phyloP scores from a whole-genome alignment of 805 yeast genomes.

The Vanderwaltozyma verrucispora region DNA sequence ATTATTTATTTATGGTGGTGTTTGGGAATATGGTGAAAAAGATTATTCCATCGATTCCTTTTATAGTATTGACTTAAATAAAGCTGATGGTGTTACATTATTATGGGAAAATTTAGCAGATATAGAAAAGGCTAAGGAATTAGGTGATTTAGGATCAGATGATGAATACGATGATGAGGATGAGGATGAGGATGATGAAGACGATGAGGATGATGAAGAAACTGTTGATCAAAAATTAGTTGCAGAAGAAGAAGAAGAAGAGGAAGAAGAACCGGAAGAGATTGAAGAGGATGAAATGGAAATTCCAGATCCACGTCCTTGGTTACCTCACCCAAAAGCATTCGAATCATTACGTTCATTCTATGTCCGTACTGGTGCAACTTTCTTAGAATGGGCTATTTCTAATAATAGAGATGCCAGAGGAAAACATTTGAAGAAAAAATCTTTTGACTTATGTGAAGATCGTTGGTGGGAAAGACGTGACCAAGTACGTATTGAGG shows the following conservation, averaged over 20 bases:
- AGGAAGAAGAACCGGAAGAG: slow-evolving; percentile 55
- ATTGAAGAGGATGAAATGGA: slow-evolving; percentile 52
- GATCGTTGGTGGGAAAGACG: slow-evolving; percentile 99
- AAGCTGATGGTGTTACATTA: slow-evolving; percentile 77
- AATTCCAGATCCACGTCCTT: slow-evolving; percentile 86
- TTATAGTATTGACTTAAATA: slow-evolving; percentile 76
- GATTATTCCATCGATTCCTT: slow-evolving; percentile 79
- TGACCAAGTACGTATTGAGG: slow-evolving; percentile 79
- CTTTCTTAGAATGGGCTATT: slow-evolving; percentile 87
- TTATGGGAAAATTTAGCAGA: slow-evolving; percentile 78
- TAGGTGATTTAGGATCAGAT: slow-evolving; percentile 49
- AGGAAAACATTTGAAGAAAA: slow-evolving; percentile 81
- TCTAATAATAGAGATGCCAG: slow-evolving; percentile 75
- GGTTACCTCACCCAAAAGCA: slow-evolving; percentile 95
- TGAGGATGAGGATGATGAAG: slow-evolving; percentile 62
- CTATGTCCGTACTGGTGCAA: slow-evolving; percentile 77
- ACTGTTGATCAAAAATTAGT: slow-evolving; percentile 34
- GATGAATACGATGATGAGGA: slow-evolving; percentile 55
- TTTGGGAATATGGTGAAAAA: slow-evolving; percentile 79
- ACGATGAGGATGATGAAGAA: slow-evolving; percentile 44
- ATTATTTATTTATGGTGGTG: slow-evolving; percentile 80
- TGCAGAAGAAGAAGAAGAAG: slow-evolving; percentile 46
- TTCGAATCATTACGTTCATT: slow-evolving; percentile 78
- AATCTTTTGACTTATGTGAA: slow-evolving; percentile 84
- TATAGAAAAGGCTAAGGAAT: slow-evolving; percentile 38